phyloP scores from a whole-genome alignment of 768 basidiomycete genomes.

The Pleurotus giganteus region DNA sequence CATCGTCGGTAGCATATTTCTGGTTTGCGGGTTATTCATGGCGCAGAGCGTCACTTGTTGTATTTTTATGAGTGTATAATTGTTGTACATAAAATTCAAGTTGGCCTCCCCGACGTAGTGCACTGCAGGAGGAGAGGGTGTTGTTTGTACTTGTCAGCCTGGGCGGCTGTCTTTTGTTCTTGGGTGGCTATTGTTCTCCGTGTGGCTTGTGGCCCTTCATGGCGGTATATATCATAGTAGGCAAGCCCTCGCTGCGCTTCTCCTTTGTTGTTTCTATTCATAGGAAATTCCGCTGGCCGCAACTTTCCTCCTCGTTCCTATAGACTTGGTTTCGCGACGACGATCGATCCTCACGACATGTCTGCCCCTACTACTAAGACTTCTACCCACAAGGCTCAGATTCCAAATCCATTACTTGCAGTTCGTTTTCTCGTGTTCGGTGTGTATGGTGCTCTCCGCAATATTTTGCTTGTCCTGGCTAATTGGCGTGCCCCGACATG shows the following conservation, averaged over 20 bases:
- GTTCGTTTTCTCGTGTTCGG: constrained; percentile 58
- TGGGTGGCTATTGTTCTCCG: neutral
- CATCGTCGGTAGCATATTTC: constrained; percentile 5
- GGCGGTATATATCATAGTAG: neutral
- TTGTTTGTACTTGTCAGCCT: too few relatives aligned
- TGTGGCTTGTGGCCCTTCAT: neutral
- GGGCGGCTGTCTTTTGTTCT: neutral
- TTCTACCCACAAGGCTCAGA: constrained; percentile 15
- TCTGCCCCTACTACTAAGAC: neutral
- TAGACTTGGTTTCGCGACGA: constrained; percentile 9
- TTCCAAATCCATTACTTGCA: constrained; percentile 55
- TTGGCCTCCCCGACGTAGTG: neutral
- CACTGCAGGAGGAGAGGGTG: neutral
- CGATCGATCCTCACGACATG: constrained; percentile 7
- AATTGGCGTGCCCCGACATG: neutral
- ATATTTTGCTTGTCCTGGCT: neutral
- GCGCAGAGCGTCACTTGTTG: constrained; percentile 9
- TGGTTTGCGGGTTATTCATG: neutral
- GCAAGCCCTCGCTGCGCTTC: neutral
- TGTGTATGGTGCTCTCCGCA: constrained; percentile 26
- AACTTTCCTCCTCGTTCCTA: constrained; percentile 3
- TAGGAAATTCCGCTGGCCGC: constrained; percentile 3
- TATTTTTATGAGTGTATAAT: constrained; percentile 3
- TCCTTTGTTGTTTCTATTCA: neutral
- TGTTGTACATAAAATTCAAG: neutral